A percentile compares a stretch with the other conserved stretches of the same genome.
Conservation (phyloP, 495 filamentous ascomycete genomes). For the Penicillium lividum region DNA sequence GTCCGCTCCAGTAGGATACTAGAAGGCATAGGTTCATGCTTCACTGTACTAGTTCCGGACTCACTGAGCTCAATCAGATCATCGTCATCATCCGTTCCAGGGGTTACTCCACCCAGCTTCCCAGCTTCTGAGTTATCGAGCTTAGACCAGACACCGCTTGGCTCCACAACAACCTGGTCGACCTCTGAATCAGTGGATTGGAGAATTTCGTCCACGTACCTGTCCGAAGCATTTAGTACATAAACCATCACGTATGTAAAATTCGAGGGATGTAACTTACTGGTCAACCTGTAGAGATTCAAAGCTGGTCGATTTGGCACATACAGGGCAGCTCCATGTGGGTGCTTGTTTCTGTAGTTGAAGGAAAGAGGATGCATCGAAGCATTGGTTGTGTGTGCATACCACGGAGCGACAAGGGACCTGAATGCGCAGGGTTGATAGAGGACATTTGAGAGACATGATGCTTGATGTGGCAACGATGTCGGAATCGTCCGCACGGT, state of each 20-base stretch:
- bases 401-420: conserved; percentile 75
- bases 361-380: conserved; percentile 91
- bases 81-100: conserved; percentile 59
- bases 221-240: conserved; percentile 28
- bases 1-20: conserved; percentile 47
- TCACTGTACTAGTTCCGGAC: conserved; percentile 44
- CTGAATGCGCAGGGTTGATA: conserved; percentile 80
- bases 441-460: conserved; percentile 88
- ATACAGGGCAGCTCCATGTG: conserved; percentile 92
- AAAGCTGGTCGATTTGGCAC: conserved; percentile 79
- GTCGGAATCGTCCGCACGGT: conserved; percentile 80
- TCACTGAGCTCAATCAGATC: conserved; percentile 70
- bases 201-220: conserved; percentile 89
- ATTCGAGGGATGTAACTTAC: conserved; percentile 47
- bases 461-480: conserved; percentile 83
- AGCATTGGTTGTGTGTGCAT: conserved; percentile 92
- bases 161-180: conserved; percentile 88
- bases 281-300: conserved; percentile 83
- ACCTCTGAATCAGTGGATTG: conserved; percentile 62
- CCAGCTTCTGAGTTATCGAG: conserved; percentile 38
- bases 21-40: conserved; percentile 44
- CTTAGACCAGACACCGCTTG: conserved; percentile 75
- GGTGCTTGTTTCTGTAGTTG: conserved; percentile 94
- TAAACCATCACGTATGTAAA: conserved; percentile 5
- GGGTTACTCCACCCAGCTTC: conserved; percentile 38